phyloP scores from a whole-genome alignment of 2,329 filamentous ascomycete species.

The Fusarium torreyae region DNA sequence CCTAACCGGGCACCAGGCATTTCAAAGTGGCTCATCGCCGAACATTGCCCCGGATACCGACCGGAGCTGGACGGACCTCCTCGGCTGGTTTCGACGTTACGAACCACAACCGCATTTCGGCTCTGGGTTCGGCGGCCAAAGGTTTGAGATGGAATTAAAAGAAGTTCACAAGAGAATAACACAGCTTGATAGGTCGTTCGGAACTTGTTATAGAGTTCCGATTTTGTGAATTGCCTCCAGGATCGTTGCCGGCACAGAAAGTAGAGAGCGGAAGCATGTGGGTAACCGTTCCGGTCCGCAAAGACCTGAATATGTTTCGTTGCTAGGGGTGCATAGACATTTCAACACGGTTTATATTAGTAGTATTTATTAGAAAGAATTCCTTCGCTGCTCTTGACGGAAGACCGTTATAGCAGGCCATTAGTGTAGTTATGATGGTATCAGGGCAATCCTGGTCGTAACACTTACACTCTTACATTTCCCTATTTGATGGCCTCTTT shows the following conservation, averaged over 20 bases:
- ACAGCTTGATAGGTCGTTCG: not conserved
- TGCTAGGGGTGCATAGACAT: constrained; percentile 4
- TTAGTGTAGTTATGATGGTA: too few relatives aligned
- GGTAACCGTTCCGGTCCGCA: constrained; percentile 12
- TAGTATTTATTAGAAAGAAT: not conserved
- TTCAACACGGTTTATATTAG: not conserved
- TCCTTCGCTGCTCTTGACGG: too few relatives aligned
- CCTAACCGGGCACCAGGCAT: constrained; percentile 27
- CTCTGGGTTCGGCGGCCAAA: constrained; percentile 26
- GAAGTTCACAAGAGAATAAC: not conserved
- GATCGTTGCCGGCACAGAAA: not conserved
- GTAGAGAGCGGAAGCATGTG: constrained; percentile 20
- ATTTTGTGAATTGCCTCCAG: not conserved
- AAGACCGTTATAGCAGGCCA: too few relatives aligned
- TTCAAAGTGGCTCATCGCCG: constrained; percentile 42
- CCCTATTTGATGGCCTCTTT: too few relatives aligned
- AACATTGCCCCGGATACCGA: constrained; percentile 49
- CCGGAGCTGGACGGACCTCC: constrained; percentile 46
- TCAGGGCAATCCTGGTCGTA: too few relatives aligned
- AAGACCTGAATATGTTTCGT: constrained; percentile 5
- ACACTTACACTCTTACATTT: too few relatives aligned
- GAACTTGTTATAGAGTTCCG: not conserved
- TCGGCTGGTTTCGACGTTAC: constrained; percentile 47
- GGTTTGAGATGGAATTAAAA: not conserved
- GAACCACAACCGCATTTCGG: constrained; percentile 43